Evolutionary conservation across 2,329 filamentous ascomycete species (phyloP).

Genomic region (Laburnicola sp.): DNA sequence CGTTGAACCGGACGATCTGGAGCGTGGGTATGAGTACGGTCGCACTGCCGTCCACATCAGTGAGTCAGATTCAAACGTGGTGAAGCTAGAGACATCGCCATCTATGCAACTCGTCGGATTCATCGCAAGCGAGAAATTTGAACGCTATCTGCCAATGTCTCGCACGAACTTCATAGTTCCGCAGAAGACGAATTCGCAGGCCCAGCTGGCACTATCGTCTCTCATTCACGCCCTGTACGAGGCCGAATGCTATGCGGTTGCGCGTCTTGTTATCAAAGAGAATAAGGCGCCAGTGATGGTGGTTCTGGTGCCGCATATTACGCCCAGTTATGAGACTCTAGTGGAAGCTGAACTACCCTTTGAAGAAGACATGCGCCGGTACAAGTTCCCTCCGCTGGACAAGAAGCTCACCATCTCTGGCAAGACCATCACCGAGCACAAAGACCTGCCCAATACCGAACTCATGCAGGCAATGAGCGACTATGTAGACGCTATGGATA

Average conservation of each 20-base stretch:
- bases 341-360: conserved; percentile 91
- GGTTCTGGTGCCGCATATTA: conserved; percentile 77
- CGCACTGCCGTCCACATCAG: conserved; percentile 88
- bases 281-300: conserved; percentile 76
- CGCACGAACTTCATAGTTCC: conserved; percentile 77
- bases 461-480: conserved; percentile 81
- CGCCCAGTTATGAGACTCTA: conserved; percentile 78
- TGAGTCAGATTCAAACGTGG: conserved; percentile 82
- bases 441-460: conserved; percentile 75
- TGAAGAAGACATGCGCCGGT: conserved; percentile 86
- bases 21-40: conserved; percentile 94
- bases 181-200: conserved; percentile 76
- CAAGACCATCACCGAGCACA: conserved; percentile 76
- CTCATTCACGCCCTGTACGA: conserved; percentile 86
- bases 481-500: conserved; percentile 91
- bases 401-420: conserved; percentile 86
- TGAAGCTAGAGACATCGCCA: conserved; percentile 77
- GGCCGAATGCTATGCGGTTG: conserved; percentile 81
- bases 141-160: conserved; percentile 83
- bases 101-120: conserved; percentile 86
- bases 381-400: conserved; percentile 88
- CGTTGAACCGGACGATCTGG: conserved; percentile 78
- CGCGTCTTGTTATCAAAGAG: conserved; percentile 82
- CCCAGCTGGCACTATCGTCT: conserved; percentile 82
- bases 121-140: conserved; percentile 73